phyloP scores from a whole-genome alignment of 768 basidiomycete species.

The Nidularia sp. region DNA sequence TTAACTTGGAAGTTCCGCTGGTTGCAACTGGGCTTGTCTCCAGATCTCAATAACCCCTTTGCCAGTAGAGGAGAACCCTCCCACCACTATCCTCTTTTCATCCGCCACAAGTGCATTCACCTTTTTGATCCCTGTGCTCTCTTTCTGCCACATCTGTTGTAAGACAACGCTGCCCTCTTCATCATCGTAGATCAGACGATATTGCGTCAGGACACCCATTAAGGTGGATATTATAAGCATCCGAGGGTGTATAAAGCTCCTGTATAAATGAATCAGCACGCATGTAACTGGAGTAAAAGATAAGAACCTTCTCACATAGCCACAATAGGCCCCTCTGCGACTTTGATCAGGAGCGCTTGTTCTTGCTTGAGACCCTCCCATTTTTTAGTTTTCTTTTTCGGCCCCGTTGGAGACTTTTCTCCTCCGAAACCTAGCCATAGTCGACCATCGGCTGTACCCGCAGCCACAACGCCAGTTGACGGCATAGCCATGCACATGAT shows the following conservation, averaged over 20 bases:
- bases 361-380: conserved; percentile 67
- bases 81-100: conserved; percentile 48
- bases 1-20: not conserved
- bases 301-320: conserved; percentile 45
- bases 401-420: conserved; percentile 35
- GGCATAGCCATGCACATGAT: conserved; percentile 61
- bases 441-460: conserved; percentile 73
- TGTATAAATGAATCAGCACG: not conserved
- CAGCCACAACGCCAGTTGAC: conserved; percentile 55
- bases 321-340: conserved; percentile 74
- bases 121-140: conserved; percentile 45
- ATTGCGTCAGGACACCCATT: conserved; percentile 52
- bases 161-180: conserved; percentile 32
- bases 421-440: conserved; percentile 68
- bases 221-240: conserved; percentile 56
- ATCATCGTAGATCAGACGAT: conserved; percentile 37
- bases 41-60: conserved; percentile 66
- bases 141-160: conserved; percentile 40
- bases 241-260: conserved; percentile 44
- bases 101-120: conserved; percentile 59
- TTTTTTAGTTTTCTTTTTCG: conserved; percentile 54
- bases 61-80: conserved; percentile 54
- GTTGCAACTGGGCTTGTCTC: conserved; percentile 24
- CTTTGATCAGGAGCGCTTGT: conserved; percentile 39
- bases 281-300: not conserved